phyloP scores from a whole-genome alignment of 768 basidiomycete genomes.

The Panaeolus papilionaceus region DNA sequence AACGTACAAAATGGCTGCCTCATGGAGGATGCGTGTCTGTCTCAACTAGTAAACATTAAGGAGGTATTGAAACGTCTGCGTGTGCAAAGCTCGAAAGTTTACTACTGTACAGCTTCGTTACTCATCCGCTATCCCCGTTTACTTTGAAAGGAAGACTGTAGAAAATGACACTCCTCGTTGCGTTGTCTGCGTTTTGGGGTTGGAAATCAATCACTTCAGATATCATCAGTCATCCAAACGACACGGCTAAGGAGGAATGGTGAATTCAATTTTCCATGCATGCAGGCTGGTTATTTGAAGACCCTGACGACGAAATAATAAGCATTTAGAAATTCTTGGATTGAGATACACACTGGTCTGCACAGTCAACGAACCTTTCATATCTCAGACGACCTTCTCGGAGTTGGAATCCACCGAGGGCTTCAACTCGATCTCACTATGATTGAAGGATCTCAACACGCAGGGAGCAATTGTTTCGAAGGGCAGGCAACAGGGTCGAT shows the following conservation, averaged over 20 bases:
- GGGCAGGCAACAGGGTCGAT: not conserved
- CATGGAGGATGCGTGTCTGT: not conserved
- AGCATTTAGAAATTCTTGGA: not conserved
- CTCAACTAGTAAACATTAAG: constrained; percentile 7
- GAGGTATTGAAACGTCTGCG: constrained; percentile 6
- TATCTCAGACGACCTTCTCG: not conserved
- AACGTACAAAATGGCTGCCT: not conserved
- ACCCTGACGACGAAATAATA: constrained; percentile 6
- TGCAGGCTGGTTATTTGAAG: not conserved
- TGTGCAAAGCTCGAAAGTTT: not conserved
- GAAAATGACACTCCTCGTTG: constrained; percentile 3
- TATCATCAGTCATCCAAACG: not conserved
- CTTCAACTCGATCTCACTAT: not conserved
- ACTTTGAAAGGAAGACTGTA: not conserved
- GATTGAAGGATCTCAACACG: not conserved
- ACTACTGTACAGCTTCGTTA: constrained; percentile 4
- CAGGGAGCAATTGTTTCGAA: not conserved
- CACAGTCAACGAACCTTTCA: not conserved
- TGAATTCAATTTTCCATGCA: no score
- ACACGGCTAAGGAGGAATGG: no score
- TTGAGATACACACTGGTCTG: not conserved
- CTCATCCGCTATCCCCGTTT: not conserved
- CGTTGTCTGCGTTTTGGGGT: not conserved
- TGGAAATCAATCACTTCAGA: not conserved
- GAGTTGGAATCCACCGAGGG: constrained; percentile 6